Percentiles rank a stretch among this genome's conserved stretches.
Evolutionary conservation across 1,284 basidiomycete genomes (phyloP).

Genomic region (Boletus albobrunnescens): DNA sequence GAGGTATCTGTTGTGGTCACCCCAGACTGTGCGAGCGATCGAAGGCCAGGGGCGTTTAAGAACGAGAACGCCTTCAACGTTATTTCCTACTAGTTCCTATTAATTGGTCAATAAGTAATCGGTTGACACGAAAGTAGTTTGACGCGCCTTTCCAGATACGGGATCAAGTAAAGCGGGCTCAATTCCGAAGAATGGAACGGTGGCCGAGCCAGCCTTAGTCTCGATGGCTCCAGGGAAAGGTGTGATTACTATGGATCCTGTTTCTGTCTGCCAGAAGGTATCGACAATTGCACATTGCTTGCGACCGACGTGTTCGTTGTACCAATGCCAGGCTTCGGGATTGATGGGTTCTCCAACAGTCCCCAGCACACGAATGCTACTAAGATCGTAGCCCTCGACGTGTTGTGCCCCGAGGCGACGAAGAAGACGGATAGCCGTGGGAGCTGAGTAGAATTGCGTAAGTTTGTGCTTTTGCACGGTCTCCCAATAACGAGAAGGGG

Average conservation of each 20-base stretch:
- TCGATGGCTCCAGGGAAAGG: slow-evolving; percentile 94
- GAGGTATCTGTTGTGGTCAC: slow-evolving; percentile 87
- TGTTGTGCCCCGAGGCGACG: slow-evolving; percentile 86
- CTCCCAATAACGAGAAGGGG: slow-evolving; percentile 95
- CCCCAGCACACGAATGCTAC: slow-evolving; percentile 83
- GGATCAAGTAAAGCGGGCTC: slow-evolving; percentile 88
- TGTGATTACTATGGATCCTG: slow-evolving; percentile 91
- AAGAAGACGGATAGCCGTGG: slow-evolving; percentile 90
- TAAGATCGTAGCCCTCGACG: slow-evolving; percentile 83
- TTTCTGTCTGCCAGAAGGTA: slow-evolving; percentile 98
- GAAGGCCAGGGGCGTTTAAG: slow-evolving; percentile 92
- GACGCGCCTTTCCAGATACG: slow-evolving; percentile 54
- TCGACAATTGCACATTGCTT: slow-evolving; percentile 93
- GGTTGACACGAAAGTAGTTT: background rate
- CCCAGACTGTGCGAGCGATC: slow-evolving; percentile 91
- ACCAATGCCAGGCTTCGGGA: slow-evolving; percentile 99
- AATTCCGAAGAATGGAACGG: slow-evolving; percentile 97
- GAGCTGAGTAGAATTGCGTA: slow-evolving; percentile 93
- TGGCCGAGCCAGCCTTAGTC: slow-evolving; percentile 95
- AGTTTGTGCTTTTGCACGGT: slow-evolving; percentile 90
- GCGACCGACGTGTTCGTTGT: slow-evolving; percentile 90
- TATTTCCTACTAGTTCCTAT: slow-evolving; percentile 73
- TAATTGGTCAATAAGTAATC: background rate
- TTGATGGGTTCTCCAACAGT: slow-evolving; percentile 98
- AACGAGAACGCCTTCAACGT: slow-evolving; percentile 89